Percentiles rank a stretch among this genome's conserved stretches.
phyloP scores from a whole-genome alignment of 2,329 filamentous ascomycete genomes.

The Sporothrix curviconia region DNA sequence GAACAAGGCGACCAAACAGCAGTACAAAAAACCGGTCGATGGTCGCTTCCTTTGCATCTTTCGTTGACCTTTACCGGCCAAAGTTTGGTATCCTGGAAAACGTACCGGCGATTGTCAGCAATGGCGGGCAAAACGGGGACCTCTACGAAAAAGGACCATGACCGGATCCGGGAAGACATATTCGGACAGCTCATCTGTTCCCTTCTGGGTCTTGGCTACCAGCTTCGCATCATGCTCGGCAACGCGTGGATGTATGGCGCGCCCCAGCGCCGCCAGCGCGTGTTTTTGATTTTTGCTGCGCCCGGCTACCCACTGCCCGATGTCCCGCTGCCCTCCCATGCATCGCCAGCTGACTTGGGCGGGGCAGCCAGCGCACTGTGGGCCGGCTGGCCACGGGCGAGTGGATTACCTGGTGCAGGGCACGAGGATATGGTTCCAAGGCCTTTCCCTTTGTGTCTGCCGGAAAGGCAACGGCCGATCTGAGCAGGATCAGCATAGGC shows the following conservation, averaged over 20 bases:
- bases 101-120: conserved; percentile 51
- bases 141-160: conserved; percentile 28
- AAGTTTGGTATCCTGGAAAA: conserved; percentile 75
- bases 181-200: conserved; percentile 68
- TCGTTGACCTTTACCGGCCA: conserved; percentile 67
- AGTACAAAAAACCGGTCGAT: conserved; percentile 68
- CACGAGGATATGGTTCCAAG: too few species aligned
- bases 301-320: conserved; percentile 54
- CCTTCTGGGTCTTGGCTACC: conserved; percentile 71
- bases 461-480: conserved; percentile 46
- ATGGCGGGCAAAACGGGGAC: conserved; percentile 23
- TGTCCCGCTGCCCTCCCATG: conserved; percentile 56
- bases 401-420: conserved; percentile 46
- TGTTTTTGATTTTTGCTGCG: conserved; percentile 67
- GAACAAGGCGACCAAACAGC: conserved; percentile 46
- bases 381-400: conserved; percentile 56
- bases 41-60: conserved; percentile 68
- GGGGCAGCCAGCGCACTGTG: conserved; percentile 27
- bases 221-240: conserved; percentile 59
- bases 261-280: conserved; percentile 56
- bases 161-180: conserved; percentile 52
- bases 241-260: conserved; percentile 66
- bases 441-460: conserved; percentile 56
- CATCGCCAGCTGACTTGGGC: conserved; percentile 17
- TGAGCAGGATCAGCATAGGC: conserved; percentile 49